Evolutionary conservation across 2,329 filamentous ascomycete species (phyloP), one percentile per base, ranked within the genome.

Genomic region (Exophiala xenobiotica): DNA sequence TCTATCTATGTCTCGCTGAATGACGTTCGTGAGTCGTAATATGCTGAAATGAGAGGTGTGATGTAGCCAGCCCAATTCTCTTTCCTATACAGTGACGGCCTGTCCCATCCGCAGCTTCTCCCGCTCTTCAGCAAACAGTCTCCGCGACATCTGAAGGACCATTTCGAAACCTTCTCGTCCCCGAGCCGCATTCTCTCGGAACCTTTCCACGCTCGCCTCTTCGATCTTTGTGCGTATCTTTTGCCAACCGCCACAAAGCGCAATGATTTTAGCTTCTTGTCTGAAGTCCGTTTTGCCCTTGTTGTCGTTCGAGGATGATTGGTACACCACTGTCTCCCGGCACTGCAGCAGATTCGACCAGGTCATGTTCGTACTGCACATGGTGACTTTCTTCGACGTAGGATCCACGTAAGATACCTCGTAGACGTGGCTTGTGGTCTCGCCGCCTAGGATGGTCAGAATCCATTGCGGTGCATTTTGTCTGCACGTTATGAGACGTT

Each of bases 391-490:
- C 73, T 91, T 90, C 56, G 78, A 77, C 35, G 71, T 66, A 1
- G 89, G 89, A 71, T 97, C 90, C 67, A 99, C 92, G 70, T 97
- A 97, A 53, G 88, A 95, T 38, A 91, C 88, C 76, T 99, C 93
- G 71, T 92, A 95, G 61, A 97, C 90, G 70, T 92, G 87, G 58
- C 86, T 92, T 54, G 87, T 88, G 56, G 93, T 87, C 61, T 82
- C 79, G 63, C 84, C 82, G 57, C 91, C 91, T 62, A 97, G 81
- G 46, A 97, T 75, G 18, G 83, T 80, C 67, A 85, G 82, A 49
- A 99, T 78, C 74, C 74, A 77, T 66, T 72, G 68, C 7, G 74
- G 74, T 31, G 70, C 73, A 4, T 72, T 69, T 59, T 77, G 74
- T 27, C 72, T 64, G 61, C 74, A 77, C 35, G 74, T 77, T 50